Conservation (phyloP, 2,329 filamentous ascomycete species). For the Trichoderma semiorbis region DNA sequence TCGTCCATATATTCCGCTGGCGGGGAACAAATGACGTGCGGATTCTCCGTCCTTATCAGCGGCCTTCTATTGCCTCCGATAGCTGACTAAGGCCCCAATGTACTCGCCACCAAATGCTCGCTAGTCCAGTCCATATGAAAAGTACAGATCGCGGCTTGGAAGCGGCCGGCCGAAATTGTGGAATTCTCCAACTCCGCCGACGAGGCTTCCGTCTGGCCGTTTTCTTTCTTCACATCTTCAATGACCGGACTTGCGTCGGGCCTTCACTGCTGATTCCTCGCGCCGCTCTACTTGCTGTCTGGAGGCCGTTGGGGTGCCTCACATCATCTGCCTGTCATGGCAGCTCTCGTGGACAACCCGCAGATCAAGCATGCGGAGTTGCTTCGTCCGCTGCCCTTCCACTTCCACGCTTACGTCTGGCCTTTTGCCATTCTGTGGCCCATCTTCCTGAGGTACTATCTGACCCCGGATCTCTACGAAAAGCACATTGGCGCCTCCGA, state of each 20-base stretch:
- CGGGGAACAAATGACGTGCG: constrained; percentile 8
- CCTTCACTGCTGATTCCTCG: neutral
- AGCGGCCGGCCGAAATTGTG: neutral
- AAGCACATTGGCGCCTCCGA: constrained; percentile 89
- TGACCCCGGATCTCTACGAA: constrained; percentile 79
- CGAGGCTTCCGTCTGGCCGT: neutral
- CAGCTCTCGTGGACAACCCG: constrained; percentile 77
- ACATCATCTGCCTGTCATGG: constrained; percentile 44
- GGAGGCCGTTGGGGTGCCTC: constrained; percentile 4
- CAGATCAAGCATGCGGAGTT: constrained; percentile 87
- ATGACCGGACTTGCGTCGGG: constrained; percentile 7
- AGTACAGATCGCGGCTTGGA: constrained; percentile 23
- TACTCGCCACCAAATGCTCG: constrained; percentile 14
- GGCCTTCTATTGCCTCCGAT: neutral
- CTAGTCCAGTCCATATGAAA: constrained; percentile 6
- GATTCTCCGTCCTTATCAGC: constrained; percentile 3
- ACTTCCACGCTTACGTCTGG: constrained; percentile 87
- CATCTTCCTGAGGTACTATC: constrained; percentile 82
- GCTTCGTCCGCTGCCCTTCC: constrained; percentile 77
- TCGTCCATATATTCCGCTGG: neutral
- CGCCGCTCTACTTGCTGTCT: neutral
- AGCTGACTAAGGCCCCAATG: constrained; percentile 12
- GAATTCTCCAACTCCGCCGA: constrained; percentile 2
- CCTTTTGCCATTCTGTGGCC: constrained; percentile 93
- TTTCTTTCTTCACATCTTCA: neutral